Percentiles rank a stretch among this genome's conserved stretches.
phyloP scores from a whole-genome alignment of 805 yeast species.

The Metschnikowia arizonensis region DNA sequence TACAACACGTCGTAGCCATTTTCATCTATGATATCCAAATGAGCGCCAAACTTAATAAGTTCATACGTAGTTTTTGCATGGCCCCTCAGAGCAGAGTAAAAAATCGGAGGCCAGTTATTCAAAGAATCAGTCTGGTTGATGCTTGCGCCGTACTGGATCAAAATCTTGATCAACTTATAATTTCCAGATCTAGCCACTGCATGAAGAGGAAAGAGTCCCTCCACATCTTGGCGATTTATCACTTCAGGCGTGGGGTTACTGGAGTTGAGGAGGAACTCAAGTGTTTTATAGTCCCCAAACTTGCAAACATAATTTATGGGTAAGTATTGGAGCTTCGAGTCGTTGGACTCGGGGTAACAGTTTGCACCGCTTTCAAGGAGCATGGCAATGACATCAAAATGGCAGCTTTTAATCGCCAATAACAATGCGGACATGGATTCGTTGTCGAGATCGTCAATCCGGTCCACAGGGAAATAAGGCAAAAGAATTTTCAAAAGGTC shows the following conservation, averaged over 20 bases:
- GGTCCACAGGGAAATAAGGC: slow-evolving; percentile 31
- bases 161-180: slow-evolving; percentile 58
- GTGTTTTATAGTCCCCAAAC: slow-evolving; percentile 69
- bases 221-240: slow-evolving; percentile 66
- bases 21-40: slow-evolving; percentile 64
- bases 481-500: slow-evolving; percentile 43
- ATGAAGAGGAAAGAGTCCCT: slow-evolving; percentile 85
- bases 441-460: slow-evolving; percentile 56
- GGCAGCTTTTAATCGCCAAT: slow-evolving; percentile 68
- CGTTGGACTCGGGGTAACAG: slow-evolving; percentile 44
- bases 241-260: slow-evolving; percentile 22
- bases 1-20: slow-evolving; percentile 77
- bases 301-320: slow-evolving; percentile 87
- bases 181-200: slow-evolving; percentile 85
- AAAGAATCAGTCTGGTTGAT: slow-evolving; percentile 78
- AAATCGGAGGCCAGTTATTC: slow-evolving; percentile 91
- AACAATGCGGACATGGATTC: slow-evolving; percentile 80
- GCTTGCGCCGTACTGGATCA: slow-evolving; percentile 66
- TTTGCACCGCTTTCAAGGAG: slow-evolving; percentile 34
- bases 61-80: slow-evolving; percentile 65
- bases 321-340: slow-evolving; percentile 56
- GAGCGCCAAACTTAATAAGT: slow-evolving; percentile 71
- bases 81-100: slow-evolving; percentile 87
- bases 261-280: slow-evolving; percentile 54
- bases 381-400: slow-evolving; percentile 39